Base-by-base conservation (phyloP, 192 early-diverging fungal genomes). In the Rhizoclosmatium sp. region DNA sequence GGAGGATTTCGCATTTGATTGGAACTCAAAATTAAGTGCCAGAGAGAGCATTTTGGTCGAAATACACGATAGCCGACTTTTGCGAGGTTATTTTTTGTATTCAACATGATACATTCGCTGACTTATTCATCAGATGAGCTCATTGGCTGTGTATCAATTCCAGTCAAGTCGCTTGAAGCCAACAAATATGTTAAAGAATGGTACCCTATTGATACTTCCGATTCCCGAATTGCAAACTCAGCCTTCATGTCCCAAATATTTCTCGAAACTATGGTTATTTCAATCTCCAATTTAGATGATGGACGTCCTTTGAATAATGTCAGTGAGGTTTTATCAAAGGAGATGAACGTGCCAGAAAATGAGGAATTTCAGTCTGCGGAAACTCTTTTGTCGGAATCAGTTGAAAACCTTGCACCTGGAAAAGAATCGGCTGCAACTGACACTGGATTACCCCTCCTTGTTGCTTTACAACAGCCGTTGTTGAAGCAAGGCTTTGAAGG, bases 1-100 rank as follows among this genome's bases (percentile, higher is more conserved):
- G 51, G 84, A 82, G 47, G 84, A 85, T 7, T 82, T 82, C 61
- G 58, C 58, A 3, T 85, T 85, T 44, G 73, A 76, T 42, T 64
- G 60, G 65, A 21, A 9, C 16, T 10, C 61, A 4, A 46, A 3
- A 7, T 16, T 31, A 9, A 59, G 46, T 16, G 58, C 81, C 19
- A 31, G 31, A 0, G 67, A 70, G 40, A 71, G 65, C 9, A 67
- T 85, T 65, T 47, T 72, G 5, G 60, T 85, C 31, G 84, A 85
- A 46, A 48, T 84, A 39, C 72, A 73, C 31, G 80, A 81, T 41
- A 65, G 48, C 5, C 9, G 45, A 23, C 3, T 76, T 19, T 41
- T 83, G 44, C 61, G 76, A 69, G 74, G 75, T 77, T 51, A 67
- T 54, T 47, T 21, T 10, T 72, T 44, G 21, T 39, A 41, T 41